These are phyloP conservation scores for Xylaria sp. DNA, from an alignment of 2,329 filamentous ascomycete species.

Conservation along the genomic window DNA sequence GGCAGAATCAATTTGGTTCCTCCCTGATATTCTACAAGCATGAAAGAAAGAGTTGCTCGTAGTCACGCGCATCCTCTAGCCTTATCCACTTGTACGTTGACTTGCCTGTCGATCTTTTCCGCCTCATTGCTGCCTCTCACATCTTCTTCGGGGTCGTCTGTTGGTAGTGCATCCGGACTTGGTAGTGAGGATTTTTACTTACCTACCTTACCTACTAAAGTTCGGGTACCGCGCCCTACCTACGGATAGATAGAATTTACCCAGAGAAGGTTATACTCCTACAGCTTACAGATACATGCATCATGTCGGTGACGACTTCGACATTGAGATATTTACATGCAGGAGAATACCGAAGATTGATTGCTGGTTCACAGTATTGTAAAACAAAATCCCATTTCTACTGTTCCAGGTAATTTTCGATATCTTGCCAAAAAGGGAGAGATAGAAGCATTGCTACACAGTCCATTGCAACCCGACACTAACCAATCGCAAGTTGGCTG, in stretches of 20 bases:
- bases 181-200: too few species aligned
- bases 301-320: not conserved
- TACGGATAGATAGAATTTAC: not conserved
- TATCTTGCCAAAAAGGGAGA: not conserved
- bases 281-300: not conserved
- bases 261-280: not conserved
- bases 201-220: not conserved
- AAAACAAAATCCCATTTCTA: too few species aligned
- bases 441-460: conserved; percentile 4
- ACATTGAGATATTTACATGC: not conserved
- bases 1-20: not conserved
- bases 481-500: not conserved
- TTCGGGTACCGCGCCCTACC: not conserved
- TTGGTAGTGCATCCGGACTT: not conserved
- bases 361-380: too few species aligned
- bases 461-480: not conserved
- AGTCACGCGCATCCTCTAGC: not conserved
- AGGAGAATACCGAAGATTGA: not conserved
- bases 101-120: not conserved
- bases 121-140: not conserved
- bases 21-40: not conserved
- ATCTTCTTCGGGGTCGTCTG: not conserved
- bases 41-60: not conserved
- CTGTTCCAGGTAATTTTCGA: not conserved
- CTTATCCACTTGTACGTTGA: not conserved